phyloP scores from a whole-genome alignment of 1,139 yeast species.

The Nakaseomyces sp. region DNA sequence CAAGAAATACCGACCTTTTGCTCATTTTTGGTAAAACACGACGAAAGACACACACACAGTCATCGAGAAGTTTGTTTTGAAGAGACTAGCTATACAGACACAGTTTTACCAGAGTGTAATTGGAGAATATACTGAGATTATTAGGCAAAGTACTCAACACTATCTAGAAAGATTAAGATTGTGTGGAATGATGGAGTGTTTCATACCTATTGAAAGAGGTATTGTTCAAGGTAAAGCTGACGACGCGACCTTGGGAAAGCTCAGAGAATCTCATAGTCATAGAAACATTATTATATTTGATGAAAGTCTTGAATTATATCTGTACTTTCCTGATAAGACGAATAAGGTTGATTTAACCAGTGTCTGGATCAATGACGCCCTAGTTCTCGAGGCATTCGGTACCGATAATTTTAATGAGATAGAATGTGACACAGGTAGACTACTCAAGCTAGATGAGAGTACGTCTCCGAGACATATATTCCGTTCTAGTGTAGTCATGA shows the following conservation, averaged over 20 bases:
- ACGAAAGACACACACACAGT: not conserved
- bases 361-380: conserved; percentile 27
- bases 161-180: too few relatives aligned
- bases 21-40: not conserved
- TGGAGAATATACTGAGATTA: too few relatives aligned
- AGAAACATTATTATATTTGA: conserved; percentile 28
- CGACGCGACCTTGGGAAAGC: conserved; percentile 6
- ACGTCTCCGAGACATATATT: conserved; percentile 19
- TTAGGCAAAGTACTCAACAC: too few relatives aligned
- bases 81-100: not conserved
- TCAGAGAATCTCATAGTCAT: conserved; percentile 13
- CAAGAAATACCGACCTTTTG: too few relatives aligned
- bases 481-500: conserved; percentile 28
- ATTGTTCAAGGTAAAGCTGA: conserved; percentile 8
- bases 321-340: conserved; percentile 8
- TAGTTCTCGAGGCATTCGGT: conserved; percentile 13
- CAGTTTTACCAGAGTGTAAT: too few relatives aligned
- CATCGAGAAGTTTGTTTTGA: not conserved
- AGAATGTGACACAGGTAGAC: conserved; percentile 5
- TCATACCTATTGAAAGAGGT: conserved; percentile 16
- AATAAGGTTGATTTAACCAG: conserved; percentile 10
- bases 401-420: conserved; percentile 10
- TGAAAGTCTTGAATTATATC: conserved; percentile 21
- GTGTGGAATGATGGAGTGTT: conserved; percentile 18
- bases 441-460: conserved; percentile 17